Evolutionary conservation across 441 rosid species (phyloP).

Genomic region (Syzygium malaccense): DNA sequence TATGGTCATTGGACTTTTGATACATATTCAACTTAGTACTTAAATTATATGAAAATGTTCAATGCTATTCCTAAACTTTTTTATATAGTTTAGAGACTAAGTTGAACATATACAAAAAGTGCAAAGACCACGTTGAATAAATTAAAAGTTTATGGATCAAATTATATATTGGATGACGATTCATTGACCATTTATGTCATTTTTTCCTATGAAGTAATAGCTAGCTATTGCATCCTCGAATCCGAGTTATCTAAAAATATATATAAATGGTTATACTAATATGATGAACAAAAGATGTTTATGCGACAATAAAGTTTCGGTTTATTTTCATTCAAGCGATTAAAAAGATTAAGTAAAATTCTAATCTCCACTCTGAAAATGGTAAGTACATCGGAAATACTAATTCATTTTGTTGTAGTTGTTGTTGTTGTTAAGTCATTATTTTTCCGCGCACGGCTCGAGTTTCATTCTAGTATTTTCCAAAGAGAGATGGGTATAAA

Average conservation of each 20-base stretch:
- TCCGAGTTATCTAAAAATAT: fast-evolving
- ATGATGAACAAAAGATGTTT: fast-evolving
- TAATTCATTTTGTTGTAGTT: fast-evolving
- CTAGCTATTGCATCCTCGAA: background rate
- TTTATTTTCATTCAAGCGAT: background rate
- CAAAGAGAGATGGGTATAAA: background rate
- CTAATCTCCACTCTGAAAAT: fast-evolving
- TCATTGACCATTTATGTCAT: too few relatives aligned
- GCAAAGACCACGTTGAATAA: too few relatives aligned
- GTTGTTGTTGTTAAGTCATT: background rate
- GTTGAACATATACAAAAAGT: too few relatives aligned
- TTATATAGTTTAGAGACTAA: too few relatives aligned
- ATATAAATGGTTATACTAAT: background rate
- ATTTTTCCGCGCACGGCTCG: background rate
- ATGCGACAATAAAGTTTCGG: fast-evolving
- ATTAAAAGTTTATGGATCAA: too few relatives aligned
- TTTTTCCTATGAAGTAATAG: background rate
- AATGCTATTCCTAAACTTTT: too few relatives aligned
- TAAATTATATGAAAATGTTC: too few relatives aligned
- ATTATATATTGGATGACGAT: too few relatives aligned
- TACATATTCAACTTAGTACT: too few relatives aligned
- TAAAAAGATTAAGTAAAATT: background rate
- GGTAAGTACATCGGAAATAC: background rate
- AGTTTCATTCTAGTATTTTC: background rate
- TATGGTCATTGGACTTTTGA: too few relatives aligned